These are phyloP conservation scores for Plasmopara muralis DNA, from an alignment of 352 stramenopile species.

Conservation along the genomic window DNA sequence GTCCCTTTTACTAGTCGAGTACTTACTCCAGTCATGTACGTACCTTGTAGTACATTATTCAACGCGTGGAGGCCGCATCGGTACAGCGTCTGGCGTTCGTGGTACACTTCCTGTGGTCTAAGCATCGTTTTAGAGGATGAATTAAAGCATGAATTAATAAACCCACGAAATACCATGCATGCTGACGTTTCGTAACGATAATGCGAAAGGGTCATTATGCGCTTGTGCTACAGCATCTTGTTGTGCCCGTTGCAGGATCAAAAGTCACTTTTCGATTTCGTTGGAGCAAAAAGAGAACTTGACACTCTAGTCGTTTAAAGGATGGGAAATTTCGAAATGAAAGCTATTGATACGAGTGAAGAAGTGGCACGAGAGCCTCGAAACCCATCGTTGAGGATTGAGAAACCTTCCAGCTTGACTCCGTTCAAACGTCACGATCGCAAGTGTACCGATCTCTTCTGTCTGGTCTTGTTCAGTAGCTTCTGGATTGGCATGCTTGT, in stretches of 20 bases:
- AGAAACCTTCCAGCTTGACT: background rate
- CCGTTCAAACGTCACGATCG: constrained; percentile 67
- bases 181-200: constrained; percentile 26
- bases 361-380: background rate
- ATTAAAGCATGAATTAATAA: too few relatives aligned
- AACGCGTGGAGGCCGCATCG: constrained; percentile 75
- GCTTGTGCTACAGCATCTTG: background rate
- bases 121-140: too few relatives aligned
- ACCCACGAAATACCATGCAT: constrained; percentile 3
- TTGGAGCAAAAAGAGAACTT: background rate
- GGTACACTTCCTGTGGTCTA: constrained; percentile 30
- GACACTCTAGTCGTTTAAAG: background rate
- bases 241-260: background rate
- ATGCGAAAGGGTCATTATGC: constrained; percentile 16
- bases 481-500: constrained; percentile 64
- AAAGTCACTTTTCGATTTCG: background rate
- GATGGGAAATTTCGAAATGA: background rate
- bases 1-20: background rate
- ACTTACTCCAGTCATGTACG: background rate
- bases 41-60: constrained; percentile 77
- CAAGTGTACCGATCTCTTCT: constrained; percentile 72
- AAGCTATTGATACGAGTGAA: background rate
- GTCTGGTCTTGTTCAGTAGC: constrained; percentile 45
- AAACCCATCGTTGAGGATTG: background rate
- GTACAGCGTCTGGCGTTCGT: constrained; percentile 67